Evolutionary conservation across 805 yeast genomes (phyloP).

Genomic region (Kluyveromyces nonfermentans): DNA sequence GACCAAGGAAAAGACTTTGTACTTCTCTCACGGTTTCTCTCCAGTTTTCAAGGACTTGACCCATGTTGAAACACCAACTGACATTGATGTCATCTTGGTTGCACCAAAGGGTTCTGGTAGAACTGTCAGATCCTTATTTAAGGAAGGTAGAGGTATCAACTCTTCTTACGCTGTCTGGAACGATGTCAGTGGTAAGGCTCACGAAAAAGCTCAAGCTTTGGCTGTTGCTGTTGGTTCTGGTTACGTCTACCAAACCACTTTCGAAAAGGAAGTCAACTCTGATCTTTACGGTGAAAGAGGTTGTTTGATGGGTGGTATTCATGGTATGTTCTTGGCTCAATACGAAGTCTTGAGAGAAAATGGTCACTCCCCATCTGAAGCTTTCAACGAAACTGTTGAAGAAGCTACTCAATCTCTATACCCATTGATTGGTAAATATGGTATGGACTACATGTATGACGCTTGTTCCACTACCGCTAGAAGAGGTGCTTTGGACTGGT

Average conservation of each 20-base stretch:
- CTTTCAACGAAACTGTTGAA: constrained; percentile 99
- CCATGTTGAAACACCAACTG: constrained; percentile 88
- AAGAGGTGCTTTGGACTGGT: constrained; percentile 99
- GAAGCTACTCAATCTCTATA: constrained; percentile 99
- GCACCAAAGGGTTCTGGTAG: constrained; percentile 99
- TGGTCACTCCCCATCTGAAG: constrained; percentile 99
- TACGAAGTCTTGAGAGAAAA: constrained; percentile 99
- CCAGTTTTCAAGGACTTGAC: constrained; percentile 98
- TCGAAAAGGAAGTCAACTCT: constrained; percentile 98
- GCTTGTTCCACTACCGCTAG: constrained; percentile 99
- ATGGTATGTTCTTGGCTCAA: constrained; percentile 99
- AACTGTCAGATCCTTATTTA: constrained; percentile 97
- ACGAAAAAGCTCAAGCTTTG: constrained; percentile 96
- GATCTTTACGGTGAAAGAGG: constrained; percentile 99
- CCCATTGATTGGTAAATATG: constrained; percentile 98
- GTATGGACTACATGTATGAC: constrained; percentile 99
- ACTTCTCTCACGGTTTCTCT: constrained; percentile 99
- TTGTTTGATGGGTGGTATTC: constrained; percentile 99
- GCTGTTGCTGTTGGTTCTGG: constrained; percentile 99
- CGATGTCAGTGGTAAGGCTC: constrained; percentile 98
- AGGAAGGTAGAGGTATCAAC: constrained; percentile 99
- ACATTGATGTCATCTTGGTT: constrained; percentile 94
- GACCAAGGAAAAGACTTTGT: constrained; percentile 94
- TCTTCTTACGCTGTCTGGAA: constrained; percentile 99
- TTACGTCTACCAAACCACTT: constrained; percentile 99